These are phyloP conservation scores for Trichoderma oligosporum DNA, from an alignment of 2,329 filamentous ascomycete species.

Conservation along the genomic window DNA sequence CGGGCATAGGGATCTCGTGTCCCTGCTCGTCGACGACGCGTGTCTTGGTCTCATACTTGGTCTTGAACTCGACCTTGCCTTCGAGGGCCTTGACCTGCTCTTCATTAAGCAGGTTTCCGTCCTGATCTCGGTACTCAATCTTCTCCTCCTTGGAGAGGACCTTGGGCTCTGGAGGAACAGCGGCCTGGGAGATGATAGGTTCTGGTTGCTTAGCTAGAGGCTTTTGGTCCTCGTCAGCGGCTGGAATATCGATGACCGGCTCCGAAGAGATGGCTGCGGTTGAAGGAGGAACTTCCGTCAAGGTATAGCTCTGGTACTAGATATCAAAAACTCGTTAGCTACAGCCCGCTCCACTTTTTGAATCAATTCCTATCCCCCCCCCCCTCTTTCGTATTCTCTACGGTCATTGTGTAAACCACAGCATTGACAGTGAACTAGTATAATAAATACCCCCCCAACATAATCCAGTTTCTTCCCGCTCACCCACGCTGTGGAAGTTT, in stretches of 20 bases:
- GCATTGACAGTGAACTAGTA: constrained; percentile 9
- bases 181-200: constrained; percentile 44
- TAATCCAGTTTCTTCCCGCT: background rate
- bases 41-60: constrained; percentile 91
- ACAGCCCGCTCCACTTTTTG: background rate
- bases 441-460: no score
- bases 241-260: constrained; percentile 19
- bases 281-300: constrained; percentile 25
- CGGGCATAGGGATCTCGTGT: constrained; percentile 61
- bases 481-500: constrained; percentile 29
- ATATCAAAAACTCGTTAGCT: constrained; percentile 22
- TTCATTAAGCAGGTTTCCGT: constrained; percentile 81
- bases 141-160: constrained; percentile 66
- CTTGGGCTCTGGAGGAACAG: constrained; percentile 48
- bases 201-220: constrained; percentile 28
- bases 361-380: background rate
- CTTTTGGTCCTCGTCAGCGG: constrained; percentile 26
- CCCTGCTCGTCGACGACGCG: constrained; percentile 75
- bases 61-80: constrained; percentile 94
- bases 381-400: background rate
- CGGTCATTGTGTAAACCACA: no score
- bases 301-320: constrained; percentile 39
- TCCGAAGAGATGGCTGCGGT: constrained; percentile 29
- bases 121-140: constrained; percentile 90
- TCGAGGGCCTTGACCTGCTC: constrained; percentile 80